Evolutionary conservation across 257 asterid species (phyloP).

Genomic region (Fraxinus excelsior): DNA sequence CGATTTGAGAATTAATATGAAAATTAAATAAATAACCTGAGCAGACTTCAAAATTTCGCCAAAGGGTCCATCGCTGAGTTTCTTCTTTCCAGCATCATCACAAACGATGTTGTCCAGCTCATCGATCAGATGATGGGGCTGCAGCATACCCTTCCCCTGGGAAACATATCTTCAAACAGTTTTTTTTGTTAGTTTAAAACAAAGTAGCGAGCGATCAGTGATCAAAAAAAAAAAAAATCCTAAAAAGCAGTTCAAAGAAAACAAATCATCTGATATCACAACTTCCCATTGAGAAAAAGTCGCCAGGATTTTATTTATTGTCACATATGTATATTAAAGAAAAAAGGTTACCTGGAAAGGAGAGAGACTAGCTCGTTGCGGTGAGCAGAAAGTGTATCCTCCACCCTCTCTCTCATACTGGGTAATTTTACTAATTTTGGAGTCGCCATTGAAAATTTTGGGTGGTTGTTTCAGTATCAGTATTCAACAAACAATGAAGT

Average conservation of each 20-base stretch:
- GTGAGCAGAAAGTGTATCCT: conserved; percentile 88
- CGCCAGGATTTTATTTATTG: background rate
- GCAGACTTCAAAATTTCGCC: conserved; percentile 72
- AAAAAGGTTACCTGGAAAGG: conserved; percentile 61
- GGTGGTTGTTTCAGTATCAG: background rate
- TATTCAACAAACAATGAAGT: background rate
- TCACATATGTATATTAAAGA: background rate
- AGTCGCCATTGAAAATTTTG: conserved; percentile 43
- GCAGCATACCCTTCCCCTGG: conserved; percentile 94
- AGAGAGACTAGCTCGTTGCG: conserved; percentile 90
- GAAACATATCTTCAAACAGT: conserved; percentile 66
- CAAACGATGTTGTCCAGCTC: conserved; percentile 67
- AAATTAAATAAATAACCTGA: conserved; percentile 48
- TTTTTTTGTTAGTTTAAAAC: background rate
- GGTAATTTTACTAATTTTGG: conserved; percentile 57
- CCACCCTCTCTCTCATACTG: conserved; percentile 88
- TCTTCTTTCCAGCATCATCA: conserved; percentile 43
- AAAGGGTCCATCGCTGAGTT: conserved; percentile 79
- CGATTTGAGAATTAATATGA: background rate
- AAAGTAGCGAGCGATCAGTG: background rate
- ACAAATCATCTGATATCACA: conserved; percentile 9
- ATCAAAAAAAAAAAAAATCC: background rate
- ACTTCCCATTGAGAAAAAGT: background rate
- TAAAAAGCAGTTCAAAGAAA: background rate
- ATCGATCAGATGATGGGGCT: conserved; percentile 84